Percentiles rank a stretch among this genome's conserved stretches.
Evolutionary conservation across 208 protist species (phyloP).

Genomic region (Porcisia hertigi): DNA sequence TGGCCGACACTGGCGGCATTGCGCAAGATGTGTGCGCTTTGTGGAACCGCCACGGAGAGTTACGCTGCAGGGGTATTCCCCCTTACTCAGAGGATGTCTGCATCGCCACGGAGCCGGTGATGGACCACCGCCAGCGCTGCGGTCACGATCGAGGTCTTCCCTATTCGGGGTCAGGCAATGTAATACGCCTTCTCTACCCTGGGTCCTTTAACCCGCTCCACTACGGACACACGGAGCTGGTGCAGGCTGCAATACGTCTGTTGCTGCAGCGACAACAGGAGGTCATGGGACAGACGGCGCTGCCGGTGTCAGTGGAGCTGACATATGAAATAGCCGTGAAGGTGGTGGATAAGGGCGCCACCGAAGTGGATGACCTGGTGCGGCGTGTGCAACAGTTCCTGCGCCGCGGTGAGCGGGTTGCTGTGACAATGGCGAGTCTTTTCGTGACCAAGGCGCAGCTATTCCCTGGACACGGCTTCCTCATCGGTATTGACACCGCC

Average conservation of each 20-base stretch:
- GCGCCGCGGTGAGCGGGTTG: conserved; percentile 47
- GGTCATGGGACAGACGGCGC: neutral
- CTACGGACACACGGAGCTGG: conserved; percentile 80
- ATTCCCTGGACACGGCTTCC: conserved; percentile 68
- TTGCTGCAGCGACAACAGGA: conserved; percentile 18
- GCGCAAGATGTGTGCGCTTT: conserved; percentile 32
- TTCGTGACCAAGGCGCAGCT: conserved; percentile 69
- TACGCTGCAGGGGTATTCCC: conserved; percentile 22
- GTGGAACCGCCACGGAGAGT: conserved; percentile 61
- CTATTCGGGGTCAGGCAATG: neutral
- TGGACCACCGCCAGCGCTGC: neutral
- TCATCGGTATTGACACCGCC: conserved; percentile 79
- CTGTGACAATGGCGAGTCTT: conserved; percentile 56
- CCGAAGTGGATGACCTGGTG: conserved; percentile 36
- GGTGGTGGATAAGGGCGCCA: conserved; percentile 62
- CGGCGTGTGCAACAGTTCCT: conserved; percentile 59
- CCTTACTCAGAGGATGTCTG: conserved; percentile 10
- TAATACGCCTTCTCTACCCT: conserved; percentile 58
- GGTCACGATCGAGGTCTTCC: neutral
- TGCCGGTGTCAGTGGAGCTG: conserved; percentile 21
- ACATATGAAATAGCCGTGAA: conserved; percentile 71
- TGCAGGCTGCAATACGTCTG: conserved; percentile 36
- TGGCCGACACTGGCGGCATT: neutral
- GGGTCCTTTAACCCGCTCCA: conserved; percentile 79
- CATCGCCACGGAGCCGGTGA: neutral